phyloP scores from a whole-genome alignment of 305 asterid species.

The Fraxinus sp. region DNA sequence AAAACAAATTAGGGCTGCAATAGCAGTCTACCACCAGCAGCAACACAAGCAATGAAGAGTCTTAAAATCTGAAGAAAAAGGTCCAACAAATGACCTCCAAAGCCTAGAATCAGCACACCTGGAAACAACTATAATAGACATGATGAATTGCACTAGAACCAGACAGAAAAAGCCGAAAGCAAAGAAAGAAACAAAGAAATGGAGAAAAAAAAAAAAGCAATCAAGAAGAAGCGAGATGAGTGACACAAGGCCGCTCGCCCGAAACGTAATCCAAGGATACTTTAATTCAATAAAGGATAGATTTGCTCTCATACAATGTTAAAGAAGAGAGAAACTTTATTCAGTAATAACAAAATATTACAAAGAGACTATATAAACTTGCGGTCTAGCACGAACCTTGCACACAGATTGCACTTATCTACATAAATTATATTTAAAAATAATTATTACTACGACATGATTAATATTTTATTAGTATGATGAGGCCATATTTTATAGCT shows the following conservation, averaged over 20 bases:
- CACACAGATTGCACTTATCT: not conserved
- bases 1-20: not conserved
- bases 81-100: not conserved
- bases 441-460: too few species aligned
- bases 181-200: not conserved
- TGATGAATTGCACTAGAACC: not conserved
- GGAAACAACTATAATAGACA: not conserved
- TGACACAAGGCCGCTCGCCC: not conserved
- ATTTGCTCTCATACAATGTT: not conserved
- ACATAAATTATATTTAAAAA: not conserved
- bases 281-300: not conserved
- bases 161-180: not conserved
- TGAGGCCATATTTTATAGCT: too few species aligned
- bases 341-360: not conserved
- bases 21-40: not conserved
- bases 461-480: too few species aligned
- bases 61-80: not conserved
- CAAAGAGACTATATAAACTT: not conserved
- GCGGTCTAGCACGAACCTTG: not conserved
- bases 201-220: not conserved
- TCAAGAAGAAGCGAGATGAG: not conserved
- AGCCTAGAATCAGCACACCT: not conserved
- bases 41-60: not conserved
- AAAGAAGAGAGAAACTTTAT: not conserved
- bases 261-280: not conserved